Percentiles rank a stretch among this genome's conserved stretches.
phyloP scores from a whole-genome alignment of 176 grass and related monocot genomes.

The Phragmites australis region DNA sequence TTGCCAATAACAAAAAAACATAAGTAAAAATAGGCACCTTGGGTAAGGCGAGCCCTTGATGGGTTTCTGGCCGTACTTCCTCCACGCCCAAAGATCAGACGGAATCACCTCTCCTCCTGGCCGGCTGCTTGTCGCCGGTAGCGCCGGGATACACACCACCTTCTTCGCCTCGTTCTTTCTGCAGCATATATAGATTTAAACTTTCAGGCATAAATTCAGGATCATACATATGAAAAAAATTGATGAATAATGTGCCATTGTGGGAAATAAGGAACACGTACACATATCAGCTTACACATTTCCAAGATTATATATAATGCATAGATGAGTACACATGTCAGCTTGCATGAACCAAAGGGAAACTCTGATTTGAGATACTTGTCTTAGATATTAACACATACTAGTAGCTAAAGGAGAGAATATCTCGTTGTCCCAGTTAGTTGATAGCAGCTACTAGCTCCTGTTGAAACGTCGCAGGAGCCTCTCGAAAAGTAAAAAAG shows the following conservation, averaged over 20 bases:
- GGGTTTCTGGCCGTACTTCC: slow-evolving; percentile 81
- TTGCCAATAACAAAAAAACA: background rate
- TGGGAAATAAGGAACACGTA: background rate
- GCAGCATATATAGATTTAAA: background rate
- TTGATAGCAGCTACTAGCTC: background rate
- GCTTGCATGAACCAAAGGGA: background rate
- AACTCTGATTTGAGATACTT: background rate
- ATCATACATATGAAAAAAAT: background rate
- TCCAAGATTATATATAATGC: background rate
- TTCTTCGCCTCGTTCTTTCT: slow-evolving; percentile 72
- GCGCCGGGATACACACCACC: slow-evolving; percentile 71
- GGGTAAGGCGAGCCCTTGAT: slow-evolving; percentile 85
- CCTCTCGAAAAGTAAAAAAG: background rate
- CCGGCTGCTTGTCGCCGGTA: slow-evolving; percentile 32
- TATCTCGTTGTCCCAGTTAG: background rate
- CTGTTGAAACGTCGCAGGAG: background rate
- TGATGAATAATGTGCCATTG: background rate
- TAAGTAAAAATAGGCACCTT: slow-evolving; percentile 37
- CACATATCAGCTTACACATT: background rate
- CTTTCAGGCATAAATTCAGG: background rate
- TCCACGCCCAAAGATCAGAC: slow-evolving; percentile 76
- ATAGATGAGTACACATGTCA: background rate
- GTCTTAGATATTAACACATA: background rate
- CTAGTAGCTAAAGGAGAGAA: background rate
- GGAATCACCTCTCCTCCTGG: slow-evolving; percentile 65